Base-by-base conservation (phyloP, 345 rosid species). In the Pelargonium nanum region DNA sequence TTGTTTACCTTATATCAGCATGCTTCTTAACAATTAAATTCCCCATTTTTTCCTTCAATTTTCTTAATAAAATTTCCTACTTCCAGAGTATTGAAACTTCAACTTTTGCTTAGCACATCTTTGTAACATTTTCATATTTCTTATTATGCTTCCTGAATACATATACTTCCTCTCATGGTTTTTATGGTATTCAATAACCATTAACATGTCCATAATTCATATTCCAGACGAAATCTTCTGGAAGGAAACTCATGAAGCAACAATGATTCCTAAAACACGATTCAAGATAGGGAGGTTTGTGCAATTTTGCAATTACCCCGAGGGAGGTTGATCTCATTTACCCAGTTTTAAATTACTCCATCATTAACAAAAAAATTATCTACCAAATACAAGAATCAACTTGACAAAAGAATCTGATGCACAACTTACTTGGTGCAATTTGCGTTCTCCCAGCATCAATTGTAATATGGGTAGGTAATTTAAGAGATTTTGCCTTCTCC, bases 401-500 rank as follows among this genome's bases (percentile, higher is more conserved):
- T 25, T 16, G 7, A 22, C 26, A 2, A 13, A 44, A 62, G 48
- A 60, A 64, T 52, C 28, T 62, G 51, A 21, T 52, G 19, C 62
- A 57, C 63, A 68, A 89, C 99, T 84, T 69, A 93, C 97, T 90
- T 67, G 99, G 99, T 44, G 97, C 97, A 53, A 93, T 93, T 76
- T 90, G 99, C 0, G 97, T 93, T 72, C 95, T 87, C 73, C 99
- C 99, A 6, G 99, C 99, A 81, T 93, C 99, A 51, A 93, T 80
- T 25, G 99, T 93, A 51, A 93, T 78, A 80, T 93, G 97, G 53
- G 95, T 90, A 19, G 97, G 99, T 71, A 93, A 62, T 40, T 90
- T 86, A 63, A 93, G 86, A 48, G 83, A 74, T 74, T 84, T 87
- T 45, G 97, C 97, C 74, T 83, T 88, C 63, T 84, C 96, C 99